These are phyloP conservation scores for Eutrema heterophyllum DNA, from an alignment of 345 rosid genomes.

Conservation along the genomic window DNA sequence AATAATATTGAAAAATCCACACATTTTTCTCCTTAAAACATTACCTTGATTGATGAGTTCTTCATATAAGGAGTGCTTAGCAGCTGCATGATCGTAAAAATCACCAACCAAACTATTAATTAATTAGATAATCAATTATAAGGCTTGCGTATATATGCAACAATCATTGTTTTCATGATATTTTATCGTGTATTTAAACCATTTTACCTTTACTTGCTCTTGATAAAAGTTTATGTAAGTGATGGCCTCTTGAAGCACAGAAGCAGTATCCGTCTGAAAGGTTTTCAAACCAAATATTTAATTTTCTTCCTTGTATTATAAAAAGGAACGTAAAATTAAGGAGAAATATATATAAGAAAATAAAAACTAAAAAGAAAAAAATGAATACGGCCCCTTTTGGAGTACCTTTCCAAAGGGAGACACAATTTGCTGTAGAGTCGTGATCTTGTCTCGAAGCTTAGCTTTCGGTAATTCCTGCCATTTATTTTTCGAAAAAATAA, in stretches of 20 bases:
- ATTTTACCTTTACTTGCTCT: conserved; percentile 75
- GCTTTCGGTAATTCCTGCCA: conserved; percentile 69
- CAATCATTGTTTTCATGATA: neutral
- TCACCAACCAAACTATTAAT: neutral
- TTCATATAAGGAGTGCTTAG: conserved; percentile 79
- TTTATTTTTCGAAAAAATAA: neutral
- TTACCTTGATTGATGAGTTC: conserved; percentile 57
- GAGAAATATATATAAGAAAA: neutral
- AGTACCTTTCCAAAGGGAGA: conserved; percentile 95
- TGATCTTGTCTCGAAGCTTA: conserved; percentile 78
- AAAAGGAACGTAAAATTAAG: neutral
- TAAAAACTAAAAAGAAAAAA: neutral
- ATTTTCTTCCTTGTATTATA: neutral
- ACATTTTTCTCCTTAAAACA: neutral
- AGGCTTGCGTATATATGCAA: neutral
- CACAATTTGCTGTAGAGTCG: conserved; percentile 92
- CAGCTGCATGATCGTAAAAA: conserved; percentile 41
- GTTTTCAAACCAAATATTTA: neutral
- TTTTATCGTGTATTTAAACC: neutral
- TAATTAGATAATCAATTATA: neutral
- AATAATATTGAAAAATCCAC: neutral
- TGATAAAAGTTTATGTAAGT: conserved; percentile 70
- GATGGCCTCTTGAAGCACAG: conserved; percentile 79
- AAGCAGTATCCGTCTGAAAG: conserved; percentile 87
- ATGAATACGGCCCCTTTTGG: neutral